phyloP scores from a whole-genome alignment of 192 early-diverging fungal species.

The Entophlyctis luteolus region DNA sequence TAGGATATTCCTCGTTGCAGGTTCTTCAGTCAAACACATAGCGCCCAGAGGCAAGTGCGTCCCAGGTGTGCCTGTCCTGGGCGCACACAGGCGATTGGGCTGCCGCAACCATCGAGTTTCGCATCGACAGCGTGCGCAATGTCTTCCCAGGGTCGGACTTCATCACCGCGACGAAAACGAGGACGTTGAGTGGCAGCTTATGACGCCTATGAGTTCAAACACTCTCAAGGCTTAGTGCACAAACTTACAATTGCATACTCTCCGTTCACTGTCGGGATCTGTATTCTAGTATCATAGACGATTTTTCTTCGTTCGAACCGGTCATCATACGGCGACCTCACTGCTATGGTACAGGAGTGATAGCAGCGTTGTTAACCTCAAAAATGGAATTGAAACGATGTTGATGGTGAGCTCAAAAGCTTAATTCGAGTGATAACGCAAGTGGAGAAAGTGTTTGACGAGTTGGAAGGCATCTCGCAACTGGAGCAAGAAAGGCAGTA shows the following conservation, averaged over 20 bases:
- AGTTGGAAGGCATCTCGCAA: too few species aligned
- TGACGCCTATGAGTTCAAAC: constrained; percentile 68
- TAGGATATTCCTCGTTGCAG: too few species aligned
- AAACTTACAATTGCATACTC: background rate
- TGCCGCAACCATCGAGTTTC: too few species aligned
- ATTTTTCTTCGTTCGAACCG: constrained; percentile 78
- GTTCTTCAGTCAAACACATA: too few species aligned
- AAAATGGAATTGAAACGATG: constrained; percentile 99
- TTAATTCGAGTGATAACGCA: background rate
- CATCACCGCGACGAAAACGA: constrained; percentile 88
- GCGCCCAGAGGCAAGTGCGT: too few species aligned
- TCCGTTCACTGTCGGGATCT: constrained; percentile 57
- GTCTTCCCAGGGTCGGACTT: constrained; percentile 93
- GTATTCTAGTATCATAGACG: constrained; percentile 88
- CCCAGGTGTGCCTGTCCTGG: too few species aligned
- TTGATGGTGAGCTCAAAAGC: constrained; percentile 57
- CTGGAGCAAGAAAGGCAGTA: too few species aligned
- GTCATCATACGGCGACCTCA: too few species aligned
- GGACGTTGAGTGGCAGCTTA: constrained; percentile 86
- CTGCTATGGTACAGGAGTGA: too few species aligned
- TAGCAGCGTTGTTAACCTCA: constrained; percentile 73
- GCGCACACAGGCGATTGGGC: too few species aligned
- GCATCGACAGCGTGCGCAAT: constrained; percentile 84
- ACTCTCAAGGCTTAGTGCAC: background rate
- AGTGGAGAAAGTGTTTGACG: background rate